phyloP scores from a whole-genome alignment of 176 grass and related monocot genomes.

The Phoenix dactylifera region DNA sequence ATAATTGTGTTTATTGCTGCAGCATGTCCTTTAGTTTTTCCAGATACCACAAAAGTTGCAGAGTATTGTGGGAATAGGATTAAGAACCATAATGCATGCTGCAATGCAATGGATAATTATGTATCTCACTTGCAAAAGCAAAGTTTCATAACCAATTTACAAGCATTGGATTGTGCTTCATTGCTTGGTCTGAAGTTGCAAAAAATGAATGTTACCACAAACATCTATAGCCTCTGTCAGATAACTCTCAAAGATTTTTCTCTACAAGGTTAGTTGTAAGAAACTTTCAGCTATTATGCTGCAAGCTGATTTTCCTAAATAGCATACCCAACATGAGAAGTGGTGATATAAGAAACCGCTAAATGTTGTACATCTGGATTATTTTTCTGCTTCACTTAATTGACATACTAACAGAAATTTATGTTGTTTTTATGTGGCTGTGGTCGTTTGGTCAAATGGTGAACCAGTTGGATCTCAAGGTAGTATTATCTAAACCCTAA shows the following conservation, averaged over 20 bases:
- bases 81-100: constrained; percentile 58
- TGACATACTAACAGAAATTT: not conserved
- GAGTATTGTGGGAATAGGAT: constrained; percentile 54
- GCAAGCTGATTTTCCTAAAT: too few relatives aligned
- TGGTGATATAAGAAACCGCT: too few relatives aligned
- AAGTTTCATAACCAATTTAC: constrained; percentile 99
- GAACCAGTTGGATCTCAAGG: constrained; percentile 96
- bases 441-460: constrained; percentile 6
- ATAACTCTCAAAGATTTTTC: constrained; percentile 98
- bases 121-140: constrained; percentile 95
- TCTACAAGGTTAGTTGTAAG: constrained; percentile 66
- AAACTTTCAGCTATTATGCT: constrained; percentile 10
- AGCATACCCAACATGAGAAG: too few relatives aligned
- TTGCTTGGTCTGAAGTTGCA: constrained; percentile 74
- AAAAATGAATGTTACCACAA: constrained; percentile 70
- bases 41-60: constrained; percentile 72
- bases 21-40: constrained; percentile 90
- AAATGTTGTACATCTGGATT: too few relatives aligned
- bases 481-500: constrained; percentile 19
- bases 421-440: constrained; percentile 19
- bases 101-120: constrained; percentile 64
- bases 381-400: too few relatives aligned
- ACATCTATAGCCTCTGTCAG: constrained; percentile 77
- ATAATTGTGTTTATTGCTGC: constrained; percentile 7
- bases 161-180: constrained; percentile 84